Conservation (phyloP, 768 basidiomycete species). For the Trametes gibbosa region DNA sequence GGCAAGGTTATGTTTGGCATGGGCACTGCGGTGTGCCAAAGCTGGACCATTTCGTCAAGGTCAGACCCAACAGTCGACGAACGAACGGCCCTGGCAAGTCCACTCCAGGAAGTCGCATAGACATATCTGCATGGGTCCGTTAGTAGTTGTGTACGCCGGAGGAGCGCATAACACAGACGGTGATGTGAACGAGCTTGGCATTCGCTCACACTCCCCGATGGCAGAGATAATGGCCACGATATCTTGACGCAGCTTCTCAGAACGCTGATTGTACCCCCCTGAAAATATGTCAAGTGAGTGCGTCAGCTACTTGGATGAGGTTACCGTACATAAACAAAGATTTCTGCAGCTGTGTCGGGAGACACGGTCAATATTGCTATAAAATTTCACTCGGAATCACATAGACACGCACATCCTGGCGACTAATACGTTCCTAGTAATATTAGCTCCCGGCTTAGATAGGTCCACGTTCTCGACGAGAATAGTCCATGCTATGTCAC, state of each 20-base stretch:
- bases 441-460: not conserved
- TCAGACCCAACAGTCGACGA: not conserved
- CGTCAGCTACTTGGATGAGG: not conserved
- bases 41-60: not conserved
- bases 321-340: not conserved
- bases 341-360: conserved; percentile 8
- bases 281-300: not conserved
- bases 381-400: too few relatives aligned
- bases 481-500: not conserved
- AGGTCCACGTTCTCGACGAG: not conserved
- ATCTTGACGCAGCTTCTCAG: not conserved
- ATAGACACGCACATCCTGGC: not conserved
- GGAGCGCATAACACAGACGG: not conserved
- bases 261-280: conserved; percentile 8
- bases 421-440: not conserved
- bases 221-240: not conserved
- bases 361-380: not conserved
- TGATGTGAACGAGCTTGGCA: not conserved
- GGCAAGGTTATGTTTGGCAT: not conserved
- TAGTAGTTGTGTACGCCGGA: not conserved
- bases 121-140: not conserved
- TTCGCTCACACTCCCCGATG: not conserved
- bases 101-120: not conserved
- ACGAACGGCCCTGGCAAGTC: not conserved
- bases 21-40: not conserved